Conservation (phyloP, 768 basidiomycete genomes). For the Mycena vitilis region DNA sequence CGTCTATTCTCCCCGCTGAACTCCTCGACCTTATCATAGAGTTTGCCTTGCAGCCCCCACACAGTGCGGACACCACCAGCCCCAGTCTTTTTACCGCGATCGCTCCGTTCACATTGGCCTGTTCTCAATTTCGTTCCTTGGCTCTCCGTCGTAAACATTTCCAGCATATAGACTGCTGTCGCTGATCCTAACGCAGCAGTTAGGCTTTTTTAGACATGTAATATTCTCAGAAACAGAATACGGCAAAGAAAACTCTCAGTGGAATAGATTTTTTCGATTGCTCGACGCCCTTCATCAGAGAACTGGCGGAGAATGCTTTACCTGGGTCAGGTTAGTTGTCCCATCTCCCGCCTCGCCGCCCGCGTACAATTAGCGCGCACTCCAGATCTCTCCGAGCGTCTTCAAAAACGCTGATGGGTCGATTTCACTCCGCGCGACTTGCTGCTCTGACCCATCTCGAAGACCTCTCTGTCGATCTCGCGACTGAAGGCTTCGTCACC, state of each 20-base stretch:
- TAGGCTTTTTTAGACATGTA: constrained; percentile 47
- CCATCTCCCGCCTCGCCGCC: constrained; percentile 5
- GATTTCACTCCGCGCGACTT: constrained; percentile 41
- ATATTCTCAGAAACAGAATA: constrained; percentile 35
- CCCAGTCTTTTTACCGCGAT: constrained; percentile 47
- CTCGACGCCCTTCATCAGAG: constrained; percentile 41
- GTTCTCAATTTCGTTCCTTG: constrained; percentile 54
- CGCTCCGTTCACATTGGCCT: constrained; percentile 54
- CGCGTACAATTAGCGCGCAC: too few species aligned
- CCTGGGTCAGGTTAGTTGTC: constrained; percentile 60
- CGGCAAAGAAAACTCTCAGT: constrained; percentile 35
- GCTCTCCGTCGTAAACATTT: constrained; percentile 47
- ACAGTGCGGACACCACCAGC: constrained; percentile 19
- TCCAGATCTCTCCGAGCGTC: constrained; percentile 47
- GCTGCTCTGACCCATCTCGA: constrained; percentile 49
- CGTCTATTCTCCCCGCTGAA: constrained; percentile 44
- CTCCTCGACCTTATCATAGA: constrained; percentile 45
- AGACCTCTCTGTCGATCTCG: constrained; percentile 55
- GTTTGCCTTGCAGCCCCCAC: constrained; percentile 34
- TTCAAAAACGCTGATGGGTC: constrained; percentile 43
- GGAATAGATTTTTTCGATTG: constrained; percentile 39
- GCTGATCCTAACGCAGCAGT: constrained; percentile 36
- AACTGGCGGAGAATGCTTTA: constrained; percentile 44
- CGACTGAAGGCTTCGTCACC: constrained; percentile 55
- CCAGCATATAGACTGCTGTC: neutral